Percentiles rank a stretch among this genome's conserved stretches.
Evolutionary conservation across 2,329 filamentous ascomycete species (phyloP).

Genomic region (Pseudocercospora vitis): DNA sequence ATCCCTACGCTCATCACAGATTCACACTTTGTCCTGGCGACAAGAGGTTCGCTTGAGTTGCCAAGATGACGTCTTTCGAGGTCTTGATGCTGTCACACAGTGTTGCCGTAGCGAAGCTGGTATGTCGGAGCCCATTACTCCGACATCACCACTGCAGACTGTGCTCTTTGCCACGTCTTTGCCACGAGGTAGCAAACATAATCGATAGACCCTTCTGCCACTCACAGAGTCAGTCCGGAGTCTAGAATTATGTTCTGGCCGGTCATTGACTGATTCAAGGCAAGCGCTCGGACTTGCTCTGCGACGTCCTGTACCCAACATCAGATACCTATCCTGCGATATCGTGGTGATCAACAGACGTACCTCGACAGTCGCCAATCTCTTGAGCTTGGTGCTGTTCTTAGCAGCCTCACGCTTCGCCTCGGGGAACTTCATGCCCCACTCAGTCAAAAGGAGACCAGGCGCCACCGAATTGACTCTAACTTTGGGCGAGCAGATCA

Average conservation of each 20-base stretch:
- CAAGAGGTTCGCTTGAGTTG: neutral
- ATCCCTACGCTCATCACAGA: too few relatives aligned
- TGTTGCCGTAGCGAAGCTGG: slow-evolving; percentile 8
- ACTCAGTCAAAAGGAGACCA: slow-evolving; percentile 50
- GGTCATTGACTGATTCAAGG: slow-evolving; percentile 52
- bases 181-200: neutral
- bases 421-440: slow-evolving; percentile 51
- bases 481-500: slow-evolving; percentile 56
- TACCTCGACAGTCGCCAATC: slow-evolving; percentile 56
- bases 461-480: slow-evolving; percentile 62
- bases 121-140: slow-evolving; percentile 1
- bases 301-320: slow-evolving; percentile 49
- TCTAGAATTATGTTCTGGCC: slow-evolving; percentile 57
- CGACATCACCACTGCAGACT: neutral
- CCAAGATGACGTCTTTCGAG: neutral
- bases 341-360: neutral
- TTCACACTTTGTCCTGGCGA: too few relatives aligned
- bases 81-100: neutral
- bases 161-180: neutral
- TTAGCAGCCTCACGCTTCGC: slow-evolving; percentile 46
- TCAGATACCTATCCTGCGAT: slow-evolving; percentile 7
- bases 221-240: slow-evolving; percentile 30
- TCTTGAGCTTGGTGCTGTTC: slow-evolving; percentile 48
- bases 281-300: slow-evolving; percentile 54
- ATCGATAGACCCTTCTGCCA: neutral